These are phyloP conservation scores for Talaromyces sp. DNA, from an alignment of 2,329 filamentous ascomycete genomes.

Conservation along the genomic window DNA sequence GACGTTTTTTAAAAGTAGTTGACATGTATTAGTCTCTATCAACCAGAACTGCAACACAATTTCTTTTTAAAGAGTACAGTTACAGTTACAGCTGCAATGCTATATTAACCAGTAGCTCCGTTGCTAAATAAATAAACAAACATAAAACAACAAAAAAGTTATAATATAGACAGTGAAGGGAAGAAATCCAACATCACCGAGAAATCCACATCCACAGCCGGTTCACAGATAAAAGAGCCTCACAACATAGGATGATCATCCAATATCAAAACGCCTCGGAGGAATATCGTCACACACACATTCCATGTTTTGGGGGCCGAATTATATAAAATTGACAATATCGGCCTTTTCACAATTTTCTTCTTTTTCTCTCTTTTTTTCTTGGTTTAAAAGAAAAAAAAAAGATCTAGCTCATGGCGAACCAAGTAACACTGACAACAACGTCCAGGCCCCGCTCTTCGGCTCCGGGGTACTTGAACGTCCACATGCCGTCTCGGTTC, in stretches of 20 bases:
- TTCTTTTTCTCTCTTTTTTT: neutral
- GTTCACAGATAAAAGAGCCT: neutral
- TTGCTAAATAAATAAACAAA: neutral
- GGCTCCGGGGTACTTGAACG: constrained; percentile 45
- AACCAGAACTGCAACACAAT: neutral
- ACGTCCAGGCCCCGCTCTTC: constrained; percentile 45
- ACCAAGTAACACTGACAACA: constrained; percentile 46
- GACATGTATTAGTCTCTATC: no score
- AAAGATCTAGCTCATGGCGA: constrained; percentile 27
- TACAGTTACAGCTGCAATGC: neutral
- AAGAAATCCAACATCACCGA: neutral
- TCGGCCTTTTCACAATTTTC: neutral
- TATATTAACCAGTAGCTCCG: neutral
- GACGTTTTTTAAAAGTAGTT: neutral
- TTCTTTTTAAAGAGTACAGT: neutral
- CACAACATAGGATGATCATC: neutral
- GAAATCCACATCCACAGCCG: neutral
- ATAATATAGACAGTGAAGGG: constrained; percentile 2
- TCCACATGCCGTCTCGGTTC: constrained; percentile 50
- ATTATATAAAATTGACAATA: neutral
- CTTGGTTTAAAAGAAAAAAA: neutral
- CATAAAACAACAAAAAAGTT: neutral
- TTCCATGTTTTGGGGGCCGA: neutral
- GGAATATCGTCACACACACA: neutral
- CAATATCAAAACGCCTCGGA: neutral